Evolutionary conservation across 2,329 filamentous ascomycete genomes (phyloP).

Genomic region (Celoporthe dispersa): DNA sequence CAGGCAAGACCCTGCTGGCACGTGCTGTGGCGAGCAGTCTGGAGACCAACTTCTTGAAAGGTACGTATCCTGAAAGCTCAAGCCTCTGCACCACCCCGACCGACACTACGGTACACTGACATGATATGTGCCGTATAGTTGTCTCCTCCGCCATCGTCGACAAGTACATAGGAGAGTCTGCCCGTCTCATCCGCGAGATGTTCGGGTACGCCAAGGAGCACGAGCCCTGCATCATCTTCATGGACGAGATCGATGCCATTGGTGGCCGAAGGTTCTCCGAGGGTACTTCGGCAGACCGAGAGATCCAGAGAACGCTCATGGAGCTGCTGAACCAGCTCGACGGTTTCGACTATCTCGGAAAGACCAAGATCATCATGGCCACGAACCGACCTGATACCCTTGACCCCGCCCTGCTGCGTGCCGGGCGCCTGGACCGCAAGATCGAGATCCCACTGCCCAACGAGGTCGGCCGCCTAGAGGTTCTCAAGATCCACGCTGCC

Average conservation of each 20-base stretch:
- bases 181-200: conserved; percentile 97
- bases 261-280: conserved; percentile 96
- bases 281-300: conserved; percentile 94
- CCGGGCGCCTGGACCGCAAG: conserved; percentile 93
- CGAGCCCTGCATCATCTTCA: conserved; percentile 99
- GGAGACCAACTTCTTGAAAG: conserved; percentile 98
- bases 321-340: conserved; percentile 98
- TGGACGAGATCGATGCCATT: conserved; percentile 99
- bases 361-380: conserved; percentile 99
- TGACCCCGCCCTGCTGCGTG: conserved; percentile 88
- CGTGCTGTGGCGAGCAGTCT: conserved; percentile 94
- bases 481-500: conserved; percentile 94
- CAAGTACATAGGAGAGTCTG: conserved; percentile 99
- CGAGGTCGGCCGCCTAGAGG: conserved; percentile 93
- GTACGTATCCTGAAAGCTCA: conserved; percentile 55
- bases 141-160: conserved; percentile 99
- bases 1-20: conserved; percentile 93
- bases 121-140: conserved; percentile 57
- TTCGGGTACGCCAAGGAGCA: conserved; percentile 99
- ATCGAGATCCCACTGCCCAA: conserved; percentile 98
- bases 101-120: conserved; percentile 4
- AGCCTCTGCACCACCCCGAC: neutral
- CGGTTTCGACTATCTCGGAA: conserved; percentile 98
- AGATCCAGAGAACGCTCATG: conserved; percentile 98
- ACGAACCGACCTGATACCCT: conserved; percentile 97